Evolutionary conservation across 1,284 basidiomycete genomes (phyloP), one percentile per base, ranked within the genome.

Genomic region (Papiliotrema terrestris): DNA sequence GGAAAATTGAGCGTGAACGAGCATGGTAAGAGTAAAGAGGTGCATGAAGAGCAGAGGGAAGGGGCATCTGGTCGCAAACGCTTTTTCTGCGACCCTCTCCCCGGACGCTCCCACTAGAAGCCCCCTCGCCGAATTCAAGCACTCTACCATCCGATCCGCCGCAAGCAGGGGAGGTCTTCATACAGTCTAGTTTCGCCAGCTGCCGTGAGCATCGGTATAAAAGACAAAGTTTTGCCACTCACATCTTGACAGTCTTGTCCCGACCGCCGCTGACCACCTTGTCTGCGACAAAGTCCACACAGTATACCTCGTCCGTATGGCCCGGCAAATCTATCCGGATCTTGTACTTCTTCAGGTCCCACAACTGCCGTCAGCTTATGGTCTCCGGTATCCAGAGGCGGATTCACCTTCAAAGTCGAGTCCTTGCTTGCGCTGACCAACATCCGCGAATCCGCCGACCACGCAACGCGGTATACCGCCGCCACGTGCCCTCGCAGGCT

Each of bases 271-370:
- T 95, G 58, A 97, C 93, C 32, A 98, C 84, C 75, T 98, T 98
- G 79, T 98, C 95, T 1, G 93, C 95, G 0, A 96, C 91, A 71
- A 95, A 96, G 74, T 96, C 93, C 20, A 98, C 95, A 69, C 95
- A 98, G 78, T 98, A 98, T 25, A 98, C 95, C 74, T 98, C 96
- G 69, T 98, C 95, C 0, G 88, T 89, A 71, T 98, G 96, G 2
- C 95, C 96, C 0, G 94, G 91, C 23, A 98, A 82, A 74, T 98
- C 95, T 2, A 84, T 86, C 68, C 91, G 87, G 62, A 98, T 86
- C 77, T 96, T 96, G 77, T 90, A 91, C 17, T 91, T 94, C 74
- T 91, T 92, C 57, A 96, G 80, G 73, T 95, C 89, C 93, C 93
- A 96, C 29, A 96, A 86, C 91, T 19, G 26, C 2, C 35, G 36